Evolutionary conservation across 306 rosid genomes (phyloP).

Genomic region (Cajanus cajan): DNA sequence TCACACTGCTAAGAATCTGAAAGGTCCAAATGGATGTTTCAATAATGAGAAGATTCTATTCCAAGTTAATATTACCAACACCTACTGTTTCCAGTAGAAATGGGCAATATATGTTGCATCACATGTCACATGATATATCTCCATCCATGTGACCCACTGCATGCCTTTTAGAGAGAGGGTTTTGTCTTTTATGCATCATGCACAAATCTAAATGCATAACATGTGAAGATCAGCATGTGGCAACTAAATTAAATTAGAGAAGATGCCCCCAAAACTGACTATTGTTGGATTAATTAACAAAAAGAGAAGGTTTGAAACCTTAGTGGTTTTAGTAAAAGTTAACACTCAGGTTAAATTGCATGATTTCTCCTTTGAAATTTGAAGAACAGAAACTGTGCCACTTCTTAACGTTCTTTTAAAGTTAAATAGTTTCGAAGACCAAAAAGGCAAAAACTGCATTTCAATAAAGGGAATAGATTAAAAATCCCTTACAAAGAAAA

Average conservation of each 20-base stretch:
- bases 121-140: slow-evolving; percentile 62
- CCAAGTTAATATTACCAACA: slow-evolving; percentile 42
- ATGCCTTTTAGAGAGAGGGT: slow-evolving; percentile 30
- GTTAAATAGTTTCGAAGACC: neutral
- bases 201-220: slow-evolving; percentile 58
- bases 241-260: slow-evolving; percentile 19
- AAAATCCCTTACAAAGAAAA: neutral
- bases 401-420: neutral
- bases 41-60: slow-evolving; percentile 52
- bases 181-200: slow-evolving; percentile 50
- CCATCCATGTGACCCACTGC: slow-evolving; percentile 63
- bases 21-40: slow-evolving; percentile 39
- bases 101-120: slow-evolving; percentile 38
- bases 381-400: neutral
- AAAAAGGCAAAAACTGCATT: neutral
- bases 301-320: slow-evolving; percentile 32
- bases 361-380: slow-evolving; percentile 12
- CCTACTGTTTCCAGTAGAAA: slow-evolving; percentile 36
- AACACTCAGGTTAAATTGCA: slow-evolving; percentile 2
- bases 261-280: slow-evolving; percentile 30
- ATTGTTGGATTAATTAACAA: slow-evolving; percentile 28
- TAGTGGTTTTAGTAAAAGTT: neutral
- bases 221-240: slow-evolving; percentile 44
- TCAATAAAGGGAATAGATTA: neutral
- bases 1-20: slow-evolving; percentile 26